Evolutionary conservation across 441 rosid species (phyloP), one percentile per base, ranked within the genome.

Genomic region (Corymbia calophylla): DNA sequence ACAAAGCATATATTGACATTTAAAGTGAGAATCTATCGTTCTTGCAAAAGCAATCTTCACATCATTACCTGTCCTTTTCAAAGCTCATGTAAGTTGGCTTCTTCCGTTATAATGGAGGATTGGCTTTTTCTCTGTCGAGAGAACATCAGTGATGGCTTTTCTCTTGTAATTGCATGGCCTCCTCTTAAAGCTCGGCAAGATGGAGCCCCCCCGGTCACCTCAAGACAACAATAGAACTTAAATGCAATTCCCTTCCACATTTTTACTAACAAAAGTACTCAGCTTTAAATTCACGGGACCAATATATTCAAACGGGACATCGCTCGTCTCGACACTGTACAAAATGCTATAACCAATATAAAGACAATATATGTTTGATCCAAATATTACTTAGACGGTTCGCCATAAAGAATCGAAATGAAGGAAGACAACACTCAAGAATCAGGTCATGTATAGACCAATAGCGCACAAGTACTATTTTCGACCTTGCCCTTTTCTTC

Each of bases 401-500:
- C 0, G 5, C 9, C 0, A 4, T 21, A 2, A 44, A 73, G 1
- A 16, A 44, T 39, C 1, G 1, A 39, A 44, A 39, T 39, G 49
- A 23, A 73, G 27, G 1, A 73, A 73, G 23, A 27, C 6, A 1
- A 39, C 21, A 29, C 39, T 21, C 49, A 1, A 3, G 49, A 73
- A 39, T 73, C 16, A 73, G 39, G 6, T 6, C 2, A 1, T 1
- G 7, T 12, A 6, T 73, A 3, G 49, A 35, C 48, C 48, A 8
- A 56, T 39, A 10, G 81, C 1, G 8, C 3, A 2, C 16, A 0
- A 35, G 82, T 49, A 73, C 49, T 11, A 73, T 10, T 21, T 73
- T 39, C 11, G 29, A 19, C 9, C 8, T 32, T 21, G 17, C 82
- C 47, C 82, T 73, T 73, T 21, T 12, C 82, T 73, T 47, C 29